Evolutionary conservation across 352 stramenopile species (phyloP), one percentile per base, ranked within the genome.

Genomic region (Phytopythium oedochilum): DNA sequence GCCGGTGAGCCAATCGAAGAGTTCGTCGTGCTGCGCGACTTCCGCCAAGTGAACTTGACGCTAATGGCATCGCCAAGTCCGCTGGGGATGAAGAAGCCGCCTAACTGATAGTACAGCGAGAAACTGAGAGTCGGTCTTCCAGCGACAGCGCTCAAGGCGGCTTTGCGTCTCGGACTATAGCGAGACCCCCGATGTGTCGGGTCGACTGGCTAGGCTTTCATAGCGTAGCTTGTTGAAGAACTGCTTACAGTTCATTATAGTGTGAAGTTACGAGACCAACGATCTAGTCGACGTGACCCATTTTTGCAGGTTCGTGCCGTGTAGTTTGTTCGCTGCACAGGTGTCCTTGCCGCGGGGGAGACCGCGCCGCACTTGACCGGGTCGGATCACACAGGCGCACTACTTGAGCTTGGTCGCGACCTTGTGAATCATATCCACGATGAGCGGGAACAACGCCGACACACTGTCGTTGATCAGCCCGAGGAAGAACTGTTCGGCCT

Each of bases 401-500:
- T 73, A 92, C 55, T 79, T 83, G 34, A 94, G 57, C 42, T 72
- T 79, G 11, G 68, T 89, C 28, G 81, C 81, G 35, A 88, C 60
- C 65, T 96, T 94, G 68, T 97, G 88, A 23, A 94, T 90, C 59
- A 88, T 87, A 50, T 97, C 88, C 49, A 94, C 78, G 55, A 97
- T 68, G 46, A 93, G 71, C 14, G 85, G 86, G 66, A 95, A 78
- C 62, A 99, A 75, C 20, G 96, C 95, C 31, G 80, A 89, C 29
- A 99, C 83, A 63, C 89, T 98, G 61, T 99, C 95, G 55, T 88
- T 93, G 61, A 99, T 98, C 26, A 99, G 84, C 6, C 77, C 81
- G 10, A 98, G 65, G 64, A 99, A 99, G 75, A 98, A 99, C 32
- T 94, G 78, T 57, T 99, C 97, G 6, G 97, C 96, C 64, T 99